A percentile compares a stretch with the other conserved stretches of the same genome.
These are phyloP conservation scores for Gonium pectorale DNA, from an alignment of 139 green algal genomes.

Conservation along the genomic window DNA sequence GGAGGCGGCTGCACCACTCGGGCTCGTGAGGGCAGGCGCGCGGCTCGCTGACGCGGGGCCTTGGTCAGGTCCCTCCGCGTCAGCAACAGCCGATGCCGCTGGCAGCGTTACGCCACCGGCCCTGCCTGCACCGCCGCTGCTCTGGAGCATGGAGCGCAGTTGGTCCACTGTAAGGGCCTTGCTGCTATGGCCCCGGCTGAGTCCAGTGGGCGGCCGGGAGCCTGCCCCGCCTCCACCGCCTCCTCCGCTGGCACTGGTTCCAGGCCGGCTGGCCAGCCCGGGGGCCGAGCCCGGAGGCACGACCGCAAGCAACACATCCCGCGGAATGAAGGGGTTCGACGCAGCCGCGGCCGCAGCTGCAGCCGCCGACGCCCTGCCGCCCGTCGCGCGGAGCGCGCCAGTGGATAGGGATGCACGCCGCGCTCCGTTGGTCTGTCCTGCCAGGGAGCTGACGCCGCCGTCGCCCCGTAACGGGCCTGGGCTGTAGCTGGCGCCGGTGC, in stretches of 20 bases:
- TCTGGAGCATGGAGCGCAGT: background rate
- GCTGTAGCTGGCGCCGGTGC: too few species aligned
- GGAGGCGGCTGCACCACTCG: background rate
- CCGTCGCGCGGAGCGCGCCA: background rate
- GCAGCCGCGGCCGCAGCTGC: background rate
- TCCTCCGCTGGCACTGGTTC: background rate
- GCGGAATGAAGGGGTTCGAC: conserved; percentile 14
- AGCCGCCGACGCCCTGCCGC: background rate
- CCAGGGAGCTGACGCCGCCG: too few species aligned
- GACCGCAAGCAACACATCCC: conserved; percentile 3
- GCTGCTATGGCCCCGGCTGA: background rate
- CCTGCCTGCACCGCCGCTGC: background rate
- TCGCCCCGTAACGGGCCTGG: too few species aligned
- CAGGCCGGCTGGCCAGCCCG: background rate
- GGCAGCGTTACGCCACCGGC: too few species aligned
- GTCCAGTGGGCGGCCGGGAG: background rate
- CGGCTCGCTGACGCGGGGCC: background rate
- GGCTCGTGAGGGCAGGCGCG: background rate
- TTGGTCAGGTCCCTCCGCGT: background rate
- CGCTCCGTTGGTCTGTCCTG: too few species aligned
- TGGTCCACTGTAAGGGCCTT: conserved; percentile 11
- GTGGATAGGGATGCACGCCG: too few species aligned
- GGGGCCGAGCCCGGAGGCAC: background rate
- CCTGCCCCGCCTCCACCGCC: background rate
- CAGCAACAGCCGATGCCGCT: background rate